Base-by-base conservation (phyloP, 2,329 filamentous ascomycete species). In the Fusarium pseudoanthophilum region DNA sequence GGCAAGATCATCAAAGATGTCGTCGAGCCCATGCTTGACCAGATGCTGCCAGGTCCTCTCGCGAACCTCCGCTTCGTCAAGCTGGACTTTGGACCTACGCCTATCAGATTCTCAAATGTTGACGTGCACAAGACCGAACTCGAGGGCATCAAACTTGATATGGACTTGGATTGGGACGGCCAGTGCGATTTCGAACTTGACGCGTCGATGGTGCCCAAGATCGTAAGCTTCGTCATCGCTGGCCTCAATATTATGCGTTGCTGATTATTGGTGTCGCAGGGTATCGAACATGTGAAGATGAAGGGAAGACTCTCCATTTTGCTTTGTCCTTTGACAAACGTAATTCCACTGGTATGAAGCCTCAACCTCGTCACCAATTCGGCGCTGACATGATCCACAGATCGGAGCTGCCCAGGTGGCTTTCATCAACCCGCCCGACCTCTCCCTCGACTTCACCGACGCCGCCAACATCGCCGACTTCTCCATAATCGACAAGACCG, bases 401-500 rank as follows among this genome's bases (percentile, higher is more conserved):
- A 78, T 78, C 16, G 75, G 76, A 56, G 76, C 76, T 32, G 76
- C 75, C 10, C 76, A 78, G 42, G 40, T 78, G 16, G 72, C 76
- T 4, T 78, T 78, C 24, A 78, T 78, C 10, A 78, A 78, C 57
- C 76, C 76, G 1, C 76, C 76, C 0, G 55, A 58, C 2, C 11
- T 58, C 14, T 73, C 65, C 5, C 76, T 78, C 36, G 75, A 78
- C 15, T 78, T 78, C 11, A 78, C 76, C 4, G 76, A 78, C 20
- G 76, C 76, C 8, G 76, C 76, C 40, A 78, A 78, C 28, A 52
- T 78, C 5, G 76, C 76, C 24, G 75, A 78, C 58, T 69, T 78
- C 55, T 72, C 72, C 28, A 0, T 78, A 0, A 77, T 78, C 4
- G 75, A 78, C 60, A 73, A 58, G 48, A 62, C 75, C 37, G 59